Percentiles rank a stretch among this genome's conserved stretches.
These are phyloP conservation scores for Hamigera avellanea DNA, from an alignment of 495 filamentous ascomycete species.

Conservation along the genomic window DNA sequence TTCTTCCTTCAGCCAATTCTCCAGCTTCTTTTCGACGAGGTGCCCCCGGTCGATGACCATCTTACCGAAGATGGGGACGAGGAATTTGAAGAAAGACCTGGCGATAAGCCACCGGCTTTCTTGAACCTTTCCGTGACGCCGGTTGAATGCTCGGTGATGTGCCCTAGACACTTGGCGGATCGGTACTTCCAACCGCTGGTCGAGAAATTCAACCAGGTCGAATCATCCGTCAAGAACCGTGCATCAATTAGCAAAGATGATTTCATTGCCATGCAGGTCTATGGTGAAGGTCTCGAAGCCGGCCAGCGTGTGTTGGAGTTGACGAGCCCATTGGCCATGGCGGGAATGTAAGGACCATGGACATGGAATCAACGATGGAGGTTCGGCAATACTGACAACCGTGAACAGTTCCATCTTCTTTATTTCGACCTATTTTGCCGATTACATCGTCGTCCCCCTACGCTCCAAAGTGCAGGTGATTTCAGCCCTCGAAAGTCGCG, in stretches of 20 bases:
- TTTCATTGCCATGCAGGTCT: constrained; percentile 80
- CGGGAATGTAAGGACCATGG: constrained; percentile 59
- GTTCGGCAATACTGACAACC: no score
- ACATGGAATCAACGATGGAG: no score
- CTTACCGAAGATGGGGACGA: constrained; percentile 16
- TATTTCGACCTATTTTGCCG: constrained; percentile 95
- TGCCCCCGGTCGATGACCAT: constrained; percentile 20
- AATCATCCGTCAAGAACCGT: constrained; percentile 25
- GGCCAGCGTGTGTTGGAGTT: constrained; percentile 89
- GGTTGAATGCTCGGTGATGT: constrained; percentile 87
- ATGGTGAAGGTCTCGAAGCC: constrained; percentile 78
- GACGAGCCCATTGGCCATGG: constrained; percentile 81
- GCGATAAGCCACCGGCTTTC: constrained; percentile 55
- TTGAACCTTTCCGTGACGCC: constrained; percentile 89
- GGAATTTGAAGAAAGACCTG: constrained; percentile 18
- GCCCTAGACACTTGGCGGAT: constrained; percentile 57
- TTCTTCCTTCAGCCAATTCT: constrained; percentile 76
- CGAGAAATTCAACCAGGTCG: constrained; percentile 25
- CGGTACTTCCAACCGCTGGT: constrained; percentile 65
- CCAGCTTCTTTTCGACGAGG: constrained; percentile 63
- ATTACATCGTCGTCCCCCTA: constrained; percentile 86
- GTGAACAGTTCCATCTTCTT: constrained; percentile 89
- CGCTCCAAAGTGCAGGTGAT: constrained; percentile 63
- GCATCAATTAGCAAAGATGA: constrained; percentile 71
- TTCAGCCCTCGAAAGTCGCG: constrained; percentile 60